A percentile compares a stretch with the other conserved stretches of the same genome.
Evolutionary conservation across 495 filamentous ascomycete species (phyloP).

Genomic region (Lichenothelia convexa): DNA sequence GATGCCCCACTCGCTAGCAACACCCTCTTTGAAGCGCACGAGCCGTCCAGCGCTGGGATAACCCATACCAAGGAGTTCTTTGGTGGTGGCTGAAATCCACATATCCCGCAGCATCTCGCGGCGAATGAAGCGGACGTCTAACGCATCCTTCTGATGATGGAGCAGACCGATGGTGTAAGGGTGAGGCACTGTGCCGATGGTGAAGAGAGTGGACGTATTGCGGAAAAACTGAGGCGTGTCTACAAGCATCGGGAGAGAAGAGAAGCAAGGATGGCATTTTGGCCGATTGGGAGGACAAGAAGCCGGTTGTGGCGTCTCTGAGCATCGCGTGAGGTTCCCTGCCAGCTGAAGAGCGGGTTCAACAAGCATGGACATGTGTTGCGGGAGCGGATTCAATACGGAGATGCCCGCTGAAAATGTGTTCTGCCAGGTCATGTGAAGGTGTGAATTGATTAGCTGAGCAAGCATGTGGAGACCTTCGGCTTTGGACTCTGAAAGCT

Average conservation of each 20-base stretch:
- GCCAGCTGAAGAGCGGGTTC: conserved; percentile 53
- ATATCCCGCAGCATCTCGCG: conserved; percentile 49
- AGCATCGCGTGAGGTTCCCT: conserved; percentile 51
- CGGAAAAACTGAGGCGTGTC: conserved; percentile 12
- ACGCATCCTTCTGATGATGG: conserved; percentile 27
- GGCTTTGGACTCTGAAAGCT: conserved; percentile 24
- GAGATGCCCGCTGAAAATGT: conserved; percentile 57
- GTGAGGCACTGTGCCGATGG: conserved; percentile 75
- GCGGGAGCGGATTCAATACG: conserved; percentile 56
- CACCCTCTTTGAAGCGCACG: conserved; percentile 60
- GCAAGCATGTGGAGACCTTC: conserved; percentile 44
- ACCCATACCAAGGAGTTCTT: conserved; percentile 41
- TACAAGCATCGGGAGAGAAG: conserved; percentile 30
- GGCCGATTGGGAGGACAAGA: conserved; percentile 76
- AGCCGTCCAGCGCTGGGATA: conserved; percentile 44
- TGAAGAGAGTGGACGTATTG: conserved; percentile 37
- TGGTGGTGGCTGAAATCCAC: conserved; percentile 61
- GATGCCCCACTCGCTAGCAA: conserved; percentile 44
- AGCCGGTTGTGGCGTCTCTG: conserved; percentile 44
- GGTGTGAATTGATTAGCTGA: conserved; percentile 59
- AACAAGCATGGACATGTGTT: conserved; percentile 53
- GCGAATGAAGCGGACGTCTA: conserved; percentile 52
- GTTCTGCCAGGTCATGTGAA: conserved; percentile 72
- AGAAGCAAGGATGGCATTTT: conserved; percentile 55
- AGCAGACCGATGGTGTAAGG: conserved; percentile 66